These are phyloP conservation scores for Acanthamoeba triangularis DNA, from an alignment of 208 protist species.

Conservation along the genomic window DNA sequence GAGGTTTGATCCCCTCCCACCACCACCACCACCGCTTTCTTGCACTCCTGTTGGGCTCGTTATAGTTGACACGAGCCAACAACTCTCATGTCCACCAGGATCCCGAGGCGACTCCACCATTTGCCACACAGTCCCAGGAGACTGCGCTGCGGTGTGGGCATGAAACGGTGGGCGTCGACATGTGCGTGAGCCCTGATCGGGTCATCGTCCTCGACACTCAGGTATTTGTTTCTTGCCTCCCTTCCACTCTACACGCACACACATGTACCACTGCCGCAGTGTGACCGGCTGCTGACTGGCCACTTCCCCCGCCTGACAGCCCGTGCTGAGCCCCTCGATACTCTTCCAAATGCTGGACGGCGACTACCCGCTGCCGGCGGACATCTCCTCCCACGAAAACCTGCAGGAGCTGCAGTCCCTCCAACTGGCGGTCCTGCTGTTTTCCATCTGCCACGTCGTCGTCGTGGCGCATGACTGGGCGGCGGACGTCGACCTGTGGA, in stretches of 20 bases:
- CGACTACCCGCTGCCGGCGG: slow-evolving; percentile 48
- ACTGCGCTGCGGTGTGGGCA: neutral
- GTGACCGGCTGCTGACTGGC: neutral
- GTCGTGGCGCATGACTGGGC: neutral
- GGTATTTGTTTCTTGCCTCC: neutral
- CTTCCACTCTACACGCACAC: neutral
- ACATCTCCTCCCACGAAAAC: slow-evolving; percentile 38
- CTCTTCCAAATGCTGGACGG: slow-evolving; percentile 52
- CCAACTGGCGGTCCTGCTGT: slow-evolving; percentile 35
- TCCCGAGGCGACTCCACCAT: neutral
- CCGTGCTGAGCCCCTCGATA: slow-evolving; percentile 24
- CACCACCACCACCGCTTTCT: neutral
- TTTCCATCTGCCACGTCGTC: slow-evolving; percentile 46
- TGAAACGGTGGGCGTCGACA: slow-evolving; percentile 29
- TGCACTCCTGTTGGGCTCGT: neutral
- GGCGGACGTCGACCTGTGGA: slow-evolving; percentile 18
- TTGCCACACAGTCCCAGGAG: slow-evolving; percentile 2
- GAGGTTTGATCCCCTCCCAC: neutral
- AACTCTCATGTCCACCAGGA: neutral
- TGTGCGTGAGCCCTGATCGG: slow-evolving; percentile 33
- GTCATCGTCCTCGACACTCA: slow-evolving; percentile 36
- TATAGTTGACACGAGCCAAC: neutral
- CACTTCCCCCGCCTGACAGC: neutral
- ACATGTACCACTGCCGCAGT: neutral
- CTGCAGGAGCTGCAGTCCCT: slow-evolving; percentile 62